Evolutionary conservation across 2,329 filamentous ascomycete species (phyloP).

Genomic region (Aspergillus oerlinghausenensis): DNA sequence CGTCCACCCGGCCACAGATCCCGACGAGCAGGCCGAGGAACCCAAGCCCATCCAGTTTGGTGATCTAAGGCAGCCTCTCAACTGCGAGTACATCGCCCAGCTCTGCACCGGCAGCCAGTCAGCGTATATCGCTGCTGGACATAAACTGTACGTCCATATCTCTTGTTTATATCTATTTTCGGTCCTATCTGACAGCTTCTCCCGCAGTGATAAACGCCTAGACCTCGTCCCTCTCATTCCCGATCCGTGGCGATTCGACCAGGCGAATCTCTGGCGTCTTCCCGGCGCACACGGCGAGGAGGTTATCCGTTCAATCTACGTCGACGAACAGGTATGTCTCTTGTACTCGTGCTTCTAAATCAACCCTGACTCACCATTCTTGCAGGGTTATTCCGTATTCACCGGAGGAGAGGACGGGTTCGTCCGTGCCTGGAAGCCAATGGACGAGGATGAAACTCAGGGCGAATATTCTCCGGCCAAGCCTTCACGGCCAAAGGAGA

Average conservation of each 20-base stretch:
- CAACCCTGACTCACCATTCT: slow-evolving; percentile 4
- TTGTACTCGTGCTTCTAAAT: not conserved
- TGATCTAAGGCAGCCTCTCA: slow-evolving; percentile 51
- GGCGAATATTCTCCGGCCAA: slow-evolving; percentile 18
- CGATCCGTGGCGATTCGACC: slow-evolving; percentile 37
- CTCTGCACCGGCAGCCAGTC: slow-evolving; percentile 43
- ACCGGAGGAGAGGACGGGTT: slow-evolving; percentile 45
- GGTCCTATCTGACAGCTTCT: not conserved
- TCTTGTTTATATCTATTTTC: not conserved
- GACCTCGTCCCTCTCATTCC: slow-evolving; percentile 40
- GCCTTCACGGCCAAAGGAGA: slow-evolving; percentile 27
- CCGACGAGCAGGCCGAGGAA: slow-evolving; percentile 44
- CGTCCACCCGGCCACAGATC: slow-evolving; percentile 51
- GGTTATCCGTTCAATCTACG: slow-evolving; percentile 42
- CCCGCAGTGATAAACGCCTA: slow-evolving; percentile 34
- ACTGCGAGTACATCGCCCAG: slow-evolving; percentile 58
- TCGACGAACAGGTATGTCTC: slow-evolving; percentile 40
- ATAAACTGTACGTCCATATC: slow-evolving; percentile 41
- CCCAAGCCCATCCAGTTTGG: slow-evolving; percentile 49
- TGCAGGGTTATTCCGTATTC: slow-evolving; percentile 37
- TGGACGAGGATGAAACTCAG: slow-evolving; percentile 14
- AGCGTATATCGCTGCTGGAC: slow-evolving; percentile 45
- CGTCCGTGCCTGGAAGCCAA: slow-evolving; percentile 36
- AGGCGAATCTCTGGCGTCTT: slow-evolving; percentile 37
- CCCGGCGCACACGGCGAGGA: slow-evolving; percentile 47